Percentiles rank a stretch among this genome's conserved stretches.
Evolutionary conservation across 2,329 filamentous ascomycete species (phyloP).

Genomic region (Lasiodiplodia sp.): DNA sequence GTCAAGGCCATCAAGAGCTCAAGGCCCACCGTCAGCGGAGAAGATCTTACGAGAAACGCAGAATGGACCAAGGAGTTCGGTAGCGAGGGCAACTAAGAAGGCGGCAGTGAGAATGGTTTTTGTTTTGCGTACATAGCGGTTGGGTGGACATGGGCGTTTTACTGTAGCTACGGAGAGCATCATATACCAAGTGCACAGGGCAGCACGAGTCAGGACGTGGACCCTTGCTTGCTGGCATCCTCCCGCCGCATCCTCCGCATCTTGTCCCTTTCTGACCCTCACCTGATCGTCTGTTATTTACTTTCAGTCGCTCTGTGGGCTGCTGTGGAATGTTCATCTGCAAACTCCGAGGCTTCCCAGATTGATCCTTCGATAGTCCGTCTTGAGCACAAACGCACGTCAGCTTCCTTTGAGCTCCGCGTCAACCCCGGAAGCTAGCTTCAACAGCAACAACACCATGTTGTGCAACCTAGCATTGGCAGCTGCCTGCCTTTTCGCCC

Average conservation of each 20-base stretch:
- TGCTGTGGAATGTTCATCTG: constrained; percentile 4
- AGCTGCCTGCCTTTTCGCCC: constrained; percentile 5
- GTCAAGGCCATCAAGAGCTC: constrained; percentile 88
- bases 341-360: neutral
- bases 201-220: constrained; percentile 15
- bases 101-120: neutral
- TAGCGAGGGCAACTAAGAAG: constrained; percentile 70
- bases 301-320: neutral
- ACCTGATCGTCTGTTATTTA: neutral
- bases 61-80: constrained; percentile 98
- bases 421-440: constrained; percentile 14
- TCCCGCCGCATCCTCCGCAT: constrained; percentile 19
- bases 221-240: constrained; percentile 16
- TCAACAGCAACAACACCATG: constrained; percentile 16
- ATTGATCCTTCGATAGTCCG: neutral
- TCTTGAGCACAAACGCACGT: neutral
- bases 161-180: constrained; percentile 22
- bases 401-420: constrained; percentile 22
- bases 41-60: constrained; percentile 82
- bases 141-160: constrained; percentile 19
- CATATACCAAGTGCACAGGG: constrained; percentile 21
- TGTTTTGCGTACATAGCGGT: constrained; percentile 28
- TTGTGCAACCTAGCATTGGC: constrained; percentile 16
- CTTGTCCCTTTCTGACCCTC: neutral
- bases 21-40: constrained; percentile 86